A percentile compares a stretch with the other conserved stretches of the same genome.
Conservation (phyloP, 371 early-diverging fungal species). For the Mucor circinelloides region DNA sequence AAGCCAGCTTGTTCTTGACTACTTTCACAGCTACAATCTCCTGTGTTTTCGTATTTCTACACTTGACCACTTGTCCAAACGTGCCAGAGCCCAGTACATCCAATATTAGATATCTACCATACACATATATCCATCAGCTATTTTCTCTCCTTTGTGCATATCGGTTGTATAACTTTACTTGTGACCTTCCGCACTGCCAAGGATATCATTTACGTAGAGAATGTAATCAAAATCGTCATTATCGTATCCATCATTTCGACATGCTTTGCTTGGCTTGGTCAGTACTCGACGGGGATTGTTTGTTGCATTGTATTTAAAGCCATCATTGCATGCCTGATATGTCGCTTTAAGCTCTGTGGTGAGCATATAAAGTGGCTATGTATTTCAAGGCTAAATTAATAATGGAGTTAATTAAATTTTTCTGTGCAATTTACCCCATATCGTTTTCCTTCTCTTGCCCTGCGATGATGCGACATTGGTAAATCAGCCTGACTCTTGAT, state of each 20-base stretch:
- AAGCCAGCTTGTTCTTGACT: conserved; percentile 94
- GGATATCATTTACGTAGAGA: conserved; percentile 91
- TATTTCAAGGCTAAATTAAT: not conserved
- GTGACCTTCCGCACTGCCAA: conserved; percentile 78
- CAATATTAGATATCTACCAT: conserved; percentile 74
- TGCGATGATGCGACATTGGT: conserved; percentile 25
- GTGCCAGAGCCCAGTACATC: conserved; percentile 96
- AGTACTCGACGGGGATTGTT: conserved; percentile 92
- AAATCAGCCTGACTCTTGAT: conserved; percentile 19
- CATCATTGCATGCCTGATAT: conserved; percentile 56
- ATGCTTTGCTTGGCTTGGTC: conserved; percentile 91
- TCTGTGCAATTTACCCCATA: conserved; percentile 20
- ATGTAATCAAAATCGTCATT: conserved; percentile 96
- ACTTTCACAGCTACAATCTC: conserved; percentile 95
- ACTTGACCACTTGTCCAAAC: conserved; percentile 98
- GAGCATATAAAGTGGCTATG: conserved; percentile 31
- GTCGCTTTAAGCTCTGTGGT: conserved; percentile 32
- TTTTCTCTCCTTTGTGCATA: not conserved
- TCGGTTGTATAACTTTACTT: conserved; percentile 56
- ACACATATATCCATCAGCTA: not conserved
- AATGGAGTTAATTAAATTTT: not conserved
- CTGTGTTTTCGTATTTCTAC: conserved; percentile 81
- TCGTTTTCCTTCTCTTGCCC: conserved; percentile 26
- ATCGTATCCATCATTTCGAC: conserved; percentile 92
- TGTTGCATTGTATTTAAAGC: conserved; percentile 73